phyloP scores from a whole-genome alignment of 495 filamentous ascomycete species.

The Daldinia grandis region DNA sequence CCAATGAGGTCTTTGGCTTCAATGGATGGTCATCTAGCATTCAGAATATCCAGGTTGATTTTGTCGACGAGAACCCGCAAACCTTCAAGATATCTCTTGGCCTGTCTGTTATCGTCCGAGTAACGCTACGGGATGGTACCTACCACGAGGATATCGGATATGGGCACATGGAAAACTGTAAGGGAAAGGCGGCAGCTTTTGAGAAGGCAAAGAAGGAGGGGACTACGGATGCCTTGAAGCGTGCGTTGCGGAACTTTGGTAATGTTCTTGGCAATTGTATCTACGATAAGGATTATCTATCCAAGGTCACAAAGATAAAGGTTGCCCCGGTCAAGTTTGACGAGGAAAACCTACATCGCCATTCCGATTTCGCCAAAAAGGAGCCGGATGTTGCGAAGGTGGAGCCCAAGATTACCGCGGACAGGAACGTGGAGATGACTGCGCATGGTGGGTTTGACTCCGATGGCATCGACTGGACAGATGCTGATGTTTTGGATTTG shows the following conservation, averaged over 20 bases:
- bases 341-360: slow-evolving; percentile 78
- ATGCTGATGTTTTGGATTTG: slow-evolving; percentile 45
- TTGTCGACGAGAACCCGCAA: slow-evolving; percentile 68
- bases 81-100: slow-evolving; percentile 79
- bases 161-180: slow-evolving; percentile 93
- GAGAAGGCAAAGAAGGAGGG: slow-evolving; percentile 99
- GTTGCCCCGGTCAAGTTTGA: slow-evolving; percentile 73
- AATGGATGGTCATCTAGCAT: slow-evolving; percentile 97
- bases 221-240: slow-evolving; percentile 91
- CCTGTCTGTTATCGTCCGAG: slow-evolving; percentile 84
- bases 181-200: slow-evolving; percentile 91
- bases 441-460: slow-evolving; percentile 43
- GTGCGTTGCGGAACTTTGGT: slow-evolving; percentile 89
- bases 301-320: slow-evolving; percentile 85
- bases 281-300: slow-evolving; percentile 93
- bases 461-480: slow-evolving; percentile 44
- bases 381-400: slow-evolving; percentile 51
- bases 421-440: slow-evolving; percentile 26
- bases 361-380: slow-evolving; percentile 76
- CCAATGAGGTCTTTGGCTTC: slow-evolving; percentile 98
- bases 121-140: slow-evolving; percentile 89
- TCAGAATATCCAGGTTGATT: slow-evolving; percentile 88
- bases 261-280: slow-evolving; percentile 97
- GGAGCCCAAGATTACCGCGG: slow-evolving; percentile 51
- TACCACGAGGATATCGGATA: slow-evolving; percentile 98